Conservation (phyloP, 257 asterid species). For the Solanum sitiens region DNA sequence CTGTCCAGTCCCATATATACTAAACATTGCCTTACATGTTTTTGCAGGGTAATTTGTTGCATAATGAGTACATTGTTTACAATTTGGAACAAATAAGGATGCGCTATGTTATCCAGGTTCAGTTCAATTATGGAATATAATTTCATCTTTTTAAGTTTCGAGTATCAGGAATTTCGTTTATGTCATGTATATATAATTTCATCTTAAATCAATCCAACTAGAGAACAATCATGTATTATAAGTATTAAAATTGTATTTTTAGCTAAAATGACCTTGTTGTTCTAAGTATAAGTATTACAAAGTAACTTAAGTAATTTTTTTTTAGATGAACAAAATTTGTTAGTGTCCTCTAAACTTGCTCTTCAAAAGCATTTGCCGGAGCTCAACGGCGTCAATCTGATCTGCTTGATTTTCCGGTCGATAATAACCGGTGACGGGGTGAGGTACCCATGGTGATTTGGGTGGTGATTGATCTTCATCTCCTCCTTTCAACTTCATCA, state of each 20-base stretch:
- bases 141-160: not conserved
- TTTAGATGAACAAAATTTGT: not conserved
- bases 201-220: not conserved
- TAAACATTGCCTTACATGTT: not conserved
- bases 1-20: not conserved
- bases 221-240: not conserved
- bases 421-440: constrained; percentile 52
- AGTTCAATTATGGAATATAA: no score
- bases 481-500: constrained; percentile 2
- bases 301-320: no score
- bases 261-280: no score
- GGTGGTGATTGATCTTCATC: constrained; percentile 11
- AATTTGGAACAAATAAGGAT: not conserved
- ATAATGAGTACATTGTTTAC: constrained; percentile 12
- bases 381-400: constrained; percentile 43
- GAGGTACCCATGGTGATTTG: constrained; percentile 47
- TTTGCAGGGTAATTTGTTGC: constrained; percentile 49
- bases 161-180: not conserved
- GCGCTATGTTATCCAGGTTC: no score
- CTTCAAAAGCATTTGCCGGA: constrained; percentile 29
- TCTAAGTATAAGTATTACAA: no score
- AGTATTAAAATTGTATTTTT: no score
- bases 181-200: not conserved
- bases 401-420: constrained; percentile 35
- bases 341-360: constrained; percentile 10